Conservation (phyloP, 257 asterid species). For the Solanum corneliomulleri region DNA sequence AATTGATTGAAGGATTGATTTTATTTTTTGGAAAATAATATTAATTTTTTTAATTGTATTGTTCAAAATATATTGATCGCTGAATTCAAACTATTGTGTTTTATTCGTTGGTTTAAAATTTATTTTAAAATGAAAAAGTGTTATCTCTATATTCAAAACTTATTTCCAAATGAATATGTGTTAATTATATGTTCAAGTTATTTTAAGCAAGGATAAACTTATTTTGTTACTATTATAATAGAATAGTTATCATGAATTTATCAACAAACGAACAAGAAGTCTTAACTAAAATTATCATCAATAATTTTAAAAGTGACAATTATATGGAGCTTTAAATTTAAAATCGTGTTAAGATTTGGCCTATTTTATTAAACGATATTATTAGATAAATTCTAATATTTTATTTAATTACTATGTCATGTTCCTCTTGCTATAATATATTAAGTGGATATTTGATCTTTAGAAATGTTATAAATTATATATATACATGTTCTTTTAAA, state of each 20-base stretch:
- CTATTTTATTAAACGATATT: too few relatives aligned
- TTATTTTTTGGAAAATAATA: too few relatives aligned
- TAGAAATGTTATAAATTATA: not conserved
- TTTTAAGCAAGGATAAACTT: not conserved
- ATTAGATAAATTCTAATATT: not conserved
- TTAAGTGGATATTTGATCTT: not conserved
- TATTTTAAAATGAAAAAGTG: not conserved
- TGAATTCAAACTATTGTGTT: not conserved
- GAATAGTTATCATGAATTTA: not conserved
- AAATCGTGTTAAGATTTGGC: too few relatives aligned
- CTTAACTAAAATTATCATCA: too few relatives aligned
- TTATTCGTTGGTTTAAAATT: too few relatives aligned
- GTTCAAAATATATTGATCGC: not conserved
- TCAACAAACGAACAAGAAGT: not conserved
- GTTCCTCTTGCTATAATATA: not conserved
- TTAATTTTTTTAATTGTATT: too few relatives aligned
- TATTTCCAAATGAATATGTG: too few relatives aligned
- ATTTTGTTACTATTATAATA: not conserved
- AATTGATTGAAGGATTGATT: not conserved
- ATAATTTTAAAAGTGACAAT: too few relatives aligned
- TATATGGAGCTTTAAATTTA: too few relatives aligned
- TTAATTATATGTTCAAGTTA: too few relatives aligned
- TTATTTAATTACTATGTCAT: not conserved
- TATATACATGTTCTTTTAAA: not conserved
- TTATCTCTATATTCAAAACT: too few relatives aligned